Conservation (phyloP, 805 yeast species). For the Metschnikowia peoriensis region DNA sequence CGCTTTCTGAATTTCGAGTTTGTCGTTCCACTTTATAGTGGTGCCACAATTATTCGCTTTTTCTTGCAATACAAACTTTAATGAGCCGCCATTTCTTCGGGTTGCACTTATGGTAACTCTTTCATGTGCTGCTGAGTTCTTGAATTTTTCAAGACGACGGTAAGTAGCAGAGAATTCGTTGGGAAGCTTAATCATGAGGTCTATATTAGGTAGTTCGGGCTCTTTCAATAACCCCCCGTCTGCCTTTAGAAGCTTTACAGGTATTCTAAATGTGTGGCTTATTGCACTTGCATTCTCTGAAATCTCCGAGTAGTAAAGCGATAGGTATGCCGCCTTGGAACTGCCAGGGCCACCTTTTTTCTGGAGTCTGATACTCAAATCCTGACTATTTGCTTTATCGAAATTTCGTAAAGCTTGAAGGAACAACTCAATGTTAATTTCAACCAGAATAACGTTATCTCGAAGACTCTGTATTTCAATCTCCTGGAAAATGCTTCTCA, state of each 20-base stretch:
- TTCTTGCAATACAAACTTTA: conserved; percentile 47
- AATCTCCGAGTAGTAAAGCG: conserved; percentile 53
- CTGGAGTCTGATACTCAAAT: conserved; percentile 52
- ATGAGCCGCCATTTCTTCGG: conserved; percentile 42
- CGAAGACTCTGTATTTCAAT: conserved; percentile 52
- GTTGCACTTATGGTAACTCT: conserved; percentile 50
- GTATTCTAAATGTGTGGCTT: conserved; percentile 66
- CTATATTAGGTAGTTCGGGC: conserved; percentile 58
- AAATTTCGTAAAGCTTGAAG: conserved; percentile 56
- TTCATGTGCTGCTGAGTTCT: conserved; percentile 40
- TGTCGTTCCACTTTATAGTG: conserved; percentile 58
- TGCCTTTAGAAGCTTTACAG: conserved; percentile 60
- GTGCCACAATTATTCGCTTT: conserved; percentile 55
- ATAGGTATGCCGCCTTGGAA: conserved; percentile 49
- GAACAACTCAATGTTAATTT: conserved; percentile 60
- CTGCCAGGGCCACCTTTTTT: conserved; percentile 32
- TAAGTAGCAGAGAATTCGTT: conserved; percentile 51
- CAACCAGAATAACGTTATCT: conserved; percentile 56
- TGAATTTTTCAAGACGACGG: conserved; percentile 65
- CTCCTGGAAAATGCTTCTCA: conserved; percentile 43
- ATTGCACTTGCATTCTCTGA: conserved; percentile 44
- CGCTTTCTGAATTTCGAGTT: conserved; percentile 44
- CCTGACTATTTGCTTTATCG: conserved; percentile 52
- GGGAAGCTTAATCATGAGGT: conserved; percentile 53
- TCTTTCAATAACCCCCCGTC: conserved; percentile 53